phyloP scores from a whole-genome alignment of 768 basidiomycete genomes.

The Russula compacta region DNA sequence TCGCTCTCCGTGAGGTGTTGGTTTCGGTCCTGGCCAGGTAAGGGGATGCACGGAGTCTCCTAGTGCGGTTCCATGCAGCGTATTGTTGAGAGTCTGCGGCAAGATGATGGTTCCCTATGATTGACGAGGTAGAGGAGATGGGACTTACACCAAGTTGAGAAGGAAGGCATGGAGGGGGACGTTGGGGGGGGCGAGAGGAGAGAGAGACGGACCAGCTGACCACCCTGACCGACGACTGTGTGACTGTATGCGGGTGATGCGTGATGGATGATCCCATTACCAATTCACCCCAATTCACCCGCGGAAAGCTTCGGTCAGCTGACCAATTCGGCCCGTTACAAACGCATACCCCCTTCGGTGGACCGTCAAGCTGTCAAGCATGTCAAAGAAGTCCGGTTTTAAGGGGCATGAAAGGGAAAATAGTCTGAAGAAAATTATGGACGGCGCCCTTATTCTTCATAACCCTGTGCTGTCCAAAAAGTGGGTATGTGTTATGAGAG shows the following conservation, averaged over 20 bases:
- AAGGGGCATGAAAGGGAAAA: too few relatives aligned
- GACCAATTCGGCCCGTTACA: too few relatives aligned
- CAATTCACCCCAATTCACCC: too few relatives aligned
- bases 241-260: neutral
- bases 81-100: slow-evolving; percentile 41
- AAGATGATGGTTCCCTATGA: slow-evolving; percentile 1
- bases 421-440: too few relatives aligned
- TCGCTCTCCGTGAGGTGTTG: slow-evolving; percentile 37
- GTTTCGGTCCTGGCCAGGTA: slow-evolving; percentile 46
- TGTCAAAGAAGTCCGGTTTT: too few relatives aligned
- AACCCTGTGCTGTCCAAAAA: too few relatives aligned
- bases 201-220: neutral
- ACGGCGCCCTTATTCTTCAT: too few relatives aligned
- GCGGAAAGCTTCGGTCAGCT: too few relatives aligned
- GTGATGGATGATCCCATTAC: too few relatives aligned
- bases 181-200: neutral
- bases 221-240: neutral
- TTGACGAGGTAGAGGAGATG: slow-evolving; percentile 14
- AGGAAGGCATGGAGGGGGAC: slow-evolving; percentile 21
- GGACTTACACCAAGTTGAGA: slow-evolving; percentile 33
- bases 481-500: too few relatives aligned
- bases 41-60: slow-evolving; percentile 41
- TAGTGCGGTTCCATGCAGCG: slow-evolving; percentile 49
- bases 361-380: too few relatives aligned
- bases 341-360: too few relatives aligned